Base-by-base conservation (phyloP, 495 filamentous ascomycete genomes). In the Terfezia claveryi region DNA sequence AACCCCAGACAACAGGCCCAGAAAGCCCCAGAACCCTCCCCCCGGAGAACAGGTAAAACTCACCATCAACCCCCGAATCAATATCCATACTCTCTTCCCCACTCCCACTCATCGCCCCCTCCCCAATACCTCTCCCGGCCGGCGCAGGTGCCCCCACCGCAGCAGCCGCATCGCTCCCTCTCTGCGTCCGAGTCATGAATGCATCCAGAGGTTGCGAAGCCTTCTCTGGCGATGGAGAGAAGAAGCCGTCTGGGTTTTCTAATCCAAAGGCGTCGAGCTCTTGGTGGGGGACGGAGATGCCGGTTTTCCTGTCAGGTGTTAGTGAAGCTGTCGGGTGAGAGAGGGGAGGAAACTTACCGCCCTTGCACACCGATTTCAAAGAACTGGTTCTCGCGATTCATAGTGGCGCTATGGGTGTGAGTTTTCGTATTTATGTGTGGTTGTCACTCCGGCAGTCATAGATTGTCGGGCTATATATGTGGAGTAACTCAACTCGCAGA, bases 261-360 rank as follows among this genome's bases (percentile, higher is more conserved):
- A 98, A 76, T 67, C 92, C 91, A 74, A 93, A 71, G 64, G 87
- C 91, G 69, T 96, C 87, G 69, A 86, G 81, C 53, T 82, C 69
- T 44, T 85, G 85, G 54, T 73, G 76, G 64, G 77, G 75, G 32
- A 98, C 67, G 1, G 78, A 83, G 36, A 92, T 73, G 23, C 91
- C 91, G 9, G 91, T 98, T 75, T 89, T 77, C 23, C 63, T 66
- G 52, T 8, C 32, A 12, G 38, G 23, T 10, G 8, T 53, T 51
- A 46, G 32, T 36, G 50, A 32, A 41, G 16, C 16, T 27, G 51
- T n/a, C 8, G 11, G 49, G 38, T 11, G 37, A 14, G 8, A 17
- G 38, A 27, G 11, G 16, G n/a, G 37, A 17, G 16, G 36, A 20
- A 11, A 37, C 69, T 67, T 63, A 83, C 80, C 80, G 72, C 67